phyloP scores from a whole-genome alignment of 2,329 filamentous ascomycete genomes.

The Colletotrichum cordylinicola region DNA sequence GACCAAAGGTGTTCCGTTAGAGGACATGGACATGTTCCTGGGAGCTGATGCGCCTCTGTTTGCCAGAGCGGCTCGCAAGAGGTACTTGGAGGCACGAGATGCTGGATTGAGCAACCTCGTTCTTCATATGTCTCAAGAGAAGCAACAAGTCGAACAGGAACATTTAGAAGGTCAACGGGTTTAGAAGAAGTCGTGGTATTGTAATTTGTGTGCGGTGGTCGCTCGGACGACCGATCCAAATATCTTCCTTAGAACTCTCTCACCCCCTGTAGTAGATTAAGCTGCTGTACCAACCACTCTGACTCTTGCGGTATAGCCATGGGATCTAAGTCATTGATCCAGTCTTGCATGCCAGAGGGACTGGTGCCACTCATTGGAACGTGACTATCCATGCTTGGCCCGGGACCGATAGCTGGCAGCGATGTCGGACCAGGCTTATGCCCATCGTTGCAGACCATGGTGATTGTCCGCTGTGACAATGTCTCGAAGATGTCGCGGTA shows the following conservation, averaged over 20 bases:
- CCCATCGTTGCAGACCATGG: slow-evolving; percentile 27
- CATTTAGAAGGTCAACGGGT: background rate
- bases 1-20: background rate
- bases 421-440: background rate
- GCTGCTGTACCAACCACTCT: slow-evolving; percentile 26
- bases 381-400: background rate
- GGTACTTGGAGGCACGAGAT: background rate
- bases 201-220: background rate
- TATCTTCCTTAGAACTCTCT: background rate
- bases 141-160: background rate
- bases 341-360: slow-evolving; percentile 21
- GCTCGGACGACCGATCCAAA: background rate
- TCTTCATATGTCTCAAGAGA: background rate
- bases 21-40: background rate
- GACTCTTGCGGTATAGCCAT: slow-evolving; percentile 22
- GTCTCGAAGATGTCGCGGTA: slow-evolving; percentile 39
- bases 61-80: background rate
- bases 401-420: background rate
- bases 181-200: background rate
- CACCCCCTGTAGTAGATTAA: slow-evolving; percentile 19
- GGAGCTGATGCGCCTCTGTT: background rate
- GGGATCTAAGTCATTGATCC: slow-evolving; percentile 24
- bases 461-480: slow-evolving; percentile 32
- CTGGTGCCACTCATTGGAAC: background rate
- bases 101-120: background rate